Evolutionary conservation across 306 rosid species (phyloP).

Genomic region (Rosa rugosa): DNA sequence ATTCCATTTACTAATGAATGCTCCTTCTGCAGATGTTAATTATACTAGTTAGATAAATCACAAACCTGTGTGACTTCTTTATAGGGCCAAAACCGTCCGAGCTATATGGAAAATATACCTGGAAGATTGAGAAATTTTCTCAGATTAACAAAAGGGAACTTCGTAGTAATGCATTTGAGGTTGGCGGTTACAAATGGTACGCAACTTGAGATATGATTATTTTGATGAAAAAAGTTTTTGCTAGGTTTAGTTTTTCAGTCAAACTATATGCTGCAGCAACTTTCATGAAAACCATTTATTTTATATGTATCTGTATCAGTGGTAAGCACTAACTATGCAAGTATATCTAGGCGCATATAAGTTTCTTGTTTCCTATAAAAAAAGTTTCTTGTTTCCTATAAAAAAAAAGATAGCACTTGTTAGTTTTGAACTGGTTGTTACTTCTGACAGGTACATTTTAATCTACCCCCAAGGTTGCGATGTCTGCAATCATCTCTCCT

Average conservation of each 20-base stretch:
- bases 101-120: slow-evolving; percentile 83
- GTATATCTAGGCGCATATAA: background rate
- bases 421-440: slow-evolving; percentile 25
- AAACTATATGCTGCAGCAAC: background rate
- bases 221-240: background rate
- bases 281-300: background rate
- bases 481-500: slow-evolving; percentile 95
- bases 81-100: slow-evolving; percentile 87
- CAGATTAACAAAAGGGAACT: slow-evolving; percentile 97
- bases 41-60: slow-evolving; percentile 16
- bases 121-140: slow-evolving; percentile 97
- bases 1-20: slow-evolving; percentile 4
- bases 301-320: background rate
- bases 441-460: slow-evolving; percentile 84
- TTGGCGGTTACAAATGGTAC: slow-evolving; percentile 98
- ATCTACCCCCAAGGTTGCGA: slow-evolving; percentile 99
- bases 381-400: background rate
- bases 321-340: background rate
- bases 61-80: slow-evolving; percentile 22
- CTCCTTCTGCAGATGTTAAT: background rate
- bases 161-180: slow-evolving; percentile 93
- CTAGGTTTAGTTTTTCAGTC: slow-evolving; percentile 5
- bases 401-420: background rate
- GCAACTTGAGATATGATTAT: slow-evolving; percentile 25
- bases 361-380: background rate